Evolutionary conservation across 768 basidiomycete species (phyloP).

Genomic region (Boletus tomentosulus): DNA sequence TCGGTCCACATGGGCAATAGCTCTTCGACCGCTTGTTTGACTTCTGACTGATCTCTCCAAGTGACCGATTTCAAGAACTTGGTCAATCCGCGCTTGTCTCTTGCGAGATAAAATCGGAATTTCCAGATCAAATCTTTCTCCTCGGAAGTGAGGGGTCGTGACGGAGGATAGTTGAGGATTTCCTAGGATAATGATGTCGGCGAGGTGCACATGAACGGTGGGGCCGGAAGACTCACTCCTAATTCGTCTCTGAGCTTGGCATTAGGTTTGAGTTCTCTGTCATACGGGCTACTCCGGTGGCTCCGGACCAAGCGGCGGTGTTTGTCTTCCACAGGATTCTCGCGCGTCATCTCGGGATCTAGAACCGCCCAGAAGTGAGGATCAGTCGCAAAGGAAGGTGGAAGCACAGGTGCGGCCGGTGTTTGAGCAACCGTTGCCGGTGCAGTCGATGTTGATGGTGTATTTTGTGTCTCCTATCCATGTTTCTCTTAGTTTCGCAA

Average conservation of each 20-base stretch:
- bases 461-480: slow-evolving; percentile 38
- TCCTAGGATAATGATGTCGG: slow-evolving; percentile 44
- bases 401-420: slow-evolving; percentile 37
- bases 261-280: slow-evolving; percentile 94
- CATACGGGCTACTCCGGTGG: slow-evolving; percentile 91
- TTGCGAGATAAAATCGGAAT: slow-evolving; percentile 94
- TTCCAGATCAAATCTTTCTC: slow-evolving; percentile 99
- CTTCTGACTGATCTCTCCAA: slow-evolving; percentile 94
- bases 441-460: slow-evolving; percentile 40
- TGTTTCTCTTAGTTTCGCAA: not conserved
- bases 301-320: slow-evolving; percentile 91
- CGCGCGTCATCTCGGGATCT: slow-evolving; percentile 86
- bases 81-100: slow-evolving; percentile 90
- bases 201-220: not conserved
- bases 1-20: slow-evolving; percentile 95
- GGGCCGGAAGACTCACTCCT: slow-evolving; percentile 49
- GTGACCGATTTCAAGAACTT: slow-evolving; percentile 98
- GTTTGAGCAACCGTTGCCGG: slow-evolving; percentile 41
- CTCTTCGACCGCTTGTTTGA: slow-evolving; percentile 97
- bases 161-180: slow-evolving; percentile 89
- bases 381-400: slow-evolving; percentile 55
- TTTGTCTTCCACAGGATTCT: slow-evolving; percentile 98
- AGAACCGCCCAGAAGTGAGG: slow-evolving; percentile 79
- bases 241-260: slow-evolving; percentile 93
- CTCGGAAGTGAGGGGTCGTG: slow-evolving; percentile 77